Evolutionary conservation across 1,284 basidiomycete genomes (phyloP), one percentile per base, ranked within the genome.

Genomic region (Rhodofomes roseus): DNA sequence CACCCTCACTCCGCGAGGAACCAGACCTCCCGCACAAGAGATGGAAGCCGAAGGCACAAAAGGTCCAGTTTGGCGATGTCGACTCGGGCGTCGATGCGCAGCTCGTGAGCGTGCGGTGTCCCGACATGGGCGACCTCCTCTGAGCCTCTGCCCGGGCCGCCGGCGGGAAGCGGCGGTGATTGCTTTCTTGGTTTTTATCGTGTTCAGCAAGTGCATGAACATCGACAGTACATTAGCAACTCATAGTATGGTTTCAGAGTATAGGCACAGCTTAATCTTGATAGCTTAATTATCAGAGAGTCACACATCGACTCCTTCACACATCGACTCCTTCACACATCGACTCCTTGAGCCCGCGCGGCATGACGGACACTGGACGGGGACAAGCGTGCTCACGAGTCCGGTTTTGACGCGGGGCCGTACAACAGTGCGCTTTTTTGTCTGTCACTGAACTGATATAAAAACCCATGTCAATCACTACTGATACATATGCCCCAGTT

Each of bases 91-190:
- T 71, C 54, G 50, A 54, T 9, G 70, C 66, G n/a, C 59, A 56
- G 59, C 58, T 71, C 37, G 63, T 68, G 41, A 70, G 68, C 62
- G 58, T 71, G 57, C 63, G 63, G 61, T 68, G 67, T 27, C 66
- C 67, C 14, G 65, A 66, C 60, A 60, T 59, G 39, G 67, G 54
- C 41, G 65, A 65, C 51, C 62, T 18, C 58, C 39, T 25, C 39
- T 43, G 22, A 29, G 6, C 16, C 2, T 8, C 5, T 4, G 7
- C 14, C 25, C 22, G 14, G 6, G 14, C 11, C 6, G 22, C 20
- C 3, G 14, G 22, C 12, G 11, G 8, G 22, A 11, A 23, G 4
- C 4, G 20, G 22, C 14, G 41, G n/a, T 43, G 41, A 43, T 9
- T 14, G 7, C 14, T 16, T 44, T 23, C 43, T 44, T 25, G 20